A percentile compares a stretch with the other conserved stretches of the same genome.
phyloP scores from a whole-genome alignment of 257 asterid species.

The Linaria vulgaris region DNA sequence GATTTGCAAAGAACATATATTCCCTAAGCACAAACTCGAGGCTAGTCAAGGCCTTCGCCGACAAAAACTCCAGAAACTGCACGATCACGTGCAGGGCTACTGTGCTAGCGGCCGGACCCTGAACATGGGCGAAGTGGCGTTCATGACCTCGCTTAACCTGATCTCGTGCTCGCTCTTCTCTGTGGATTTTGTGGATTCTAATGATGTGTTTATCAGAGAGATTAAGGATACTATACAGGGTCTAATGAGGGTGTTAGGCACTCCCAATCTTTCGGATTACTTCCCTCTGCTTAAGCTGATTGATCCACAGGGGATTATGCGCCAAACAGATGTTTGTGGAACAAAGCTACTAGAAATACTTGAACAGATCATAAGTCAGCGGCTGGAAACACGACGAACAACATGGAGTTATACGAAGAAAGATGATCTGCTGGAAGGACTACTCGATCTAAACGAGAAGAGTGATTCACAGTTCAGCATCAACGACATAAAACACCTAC shows the following conservation, averaged over 20 bases:
- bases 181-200: conserved; percentile 21
- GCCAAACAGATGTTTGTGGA: neutral
- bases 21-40: conserved; percentile 29
- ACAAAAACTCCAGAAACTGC: conserved; percentile 27
- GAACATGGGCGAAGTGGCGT: conserved; percentile 33
- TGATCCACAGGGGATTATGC: conserved; percentile 32
- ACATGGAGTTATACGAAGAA: neutral
- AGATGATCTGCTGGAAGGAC: conserved; percentile 33
- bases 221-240: conserved; percentile 29
- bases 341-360: conserved; percentile 13
- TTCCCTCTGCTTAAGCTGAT: conserved; percentile 20
- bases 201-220: conserved; percentile 25
- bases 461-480: too few relatives aligned
- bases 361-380: conserved; percentile 26
- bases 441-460: conserved; percentile 25
- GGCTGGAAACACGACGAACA: conserved; percentile 5
- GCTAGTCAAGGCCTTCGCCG: conserved; percentile 33
- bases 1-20: too few relatives aligned
- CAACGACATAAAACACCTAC: conserved; percentile 21
- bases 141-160: conserved; percentile 33
- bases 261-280: conserved; percentile 21
- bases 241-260: conserved; percentile 9
- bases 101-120: conserved; percentile 12
- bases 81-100: conserved; percentile 27
- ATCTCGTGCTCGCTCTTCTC: conserved; percentile 28